phyloP scores from a whole-genome alignment of 331 rosid species.

The Stylosanthes scabra region DNA sequence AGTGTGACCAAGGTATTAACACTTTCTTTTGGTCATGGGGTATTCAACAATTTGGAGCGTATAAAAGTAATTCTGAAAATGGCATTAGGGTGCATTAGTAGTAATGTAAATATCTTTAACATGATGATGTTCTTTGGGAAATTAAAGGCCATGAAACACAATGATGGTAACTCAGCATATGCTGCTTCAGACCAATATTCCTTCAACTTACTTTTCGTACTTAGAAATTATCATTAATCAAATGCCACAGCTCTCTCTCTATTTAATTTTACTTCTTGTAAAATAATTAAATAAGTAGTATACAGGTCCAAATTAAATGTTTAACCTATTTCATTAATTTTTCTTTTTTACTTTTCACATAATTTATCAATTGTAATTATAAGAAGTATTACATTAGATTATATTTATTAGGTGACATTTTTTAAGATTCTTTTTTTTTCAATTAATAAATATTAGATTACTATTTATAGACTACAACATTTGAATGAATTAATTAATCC shows the following conservation, averaged over 20 bases:
- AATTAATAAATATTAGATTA: too few species aligned
- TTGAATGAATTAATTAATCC: neutral
- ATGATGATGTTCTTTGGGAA: conserved; percentile 29
- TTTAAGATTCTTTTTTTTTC: too few species aligned
- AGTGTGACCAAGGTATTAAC: neutral
- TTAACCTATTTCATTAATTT: too few species aligned
- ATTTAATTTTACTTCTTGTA: neutral
- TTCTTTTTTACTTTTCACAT: too few species aligned
- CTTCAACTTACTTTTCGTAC: conserved; percentile 28
- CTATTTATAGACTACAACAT: neutral
- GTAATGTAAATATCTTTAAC: conserved; percentile 38
- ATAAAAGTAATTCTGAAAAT: conserved; percentile 19
- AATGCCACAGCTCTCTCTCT: conserved; percentile 7
- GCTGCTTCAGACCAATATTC: conserved; percentile 44
- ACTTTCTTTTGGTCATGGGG: too few species aligned
- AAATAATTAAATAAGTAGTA: too few species aligned
- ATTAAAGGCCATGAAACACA: conserved; percentile 30
- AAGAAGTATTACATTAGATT: too few species aligned
- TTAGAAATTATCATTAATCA: conserved; percentile 32
- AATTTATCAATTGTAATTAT: too few species aligned
- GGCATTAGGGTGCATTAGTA: conserved; percentile 30
- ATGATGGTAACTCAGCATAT: conserved; percentile 43
- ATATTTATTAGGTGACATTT: too few species aligned
- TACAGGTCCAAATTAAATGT: too few species aligned
- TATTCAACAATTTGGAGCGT: neutral